A percentile compares a stretch with the other conserved stretches of the same genome.
Conservation (phyloP, 176 grass and related monocot species). For the Juncus effusus region DNA sequence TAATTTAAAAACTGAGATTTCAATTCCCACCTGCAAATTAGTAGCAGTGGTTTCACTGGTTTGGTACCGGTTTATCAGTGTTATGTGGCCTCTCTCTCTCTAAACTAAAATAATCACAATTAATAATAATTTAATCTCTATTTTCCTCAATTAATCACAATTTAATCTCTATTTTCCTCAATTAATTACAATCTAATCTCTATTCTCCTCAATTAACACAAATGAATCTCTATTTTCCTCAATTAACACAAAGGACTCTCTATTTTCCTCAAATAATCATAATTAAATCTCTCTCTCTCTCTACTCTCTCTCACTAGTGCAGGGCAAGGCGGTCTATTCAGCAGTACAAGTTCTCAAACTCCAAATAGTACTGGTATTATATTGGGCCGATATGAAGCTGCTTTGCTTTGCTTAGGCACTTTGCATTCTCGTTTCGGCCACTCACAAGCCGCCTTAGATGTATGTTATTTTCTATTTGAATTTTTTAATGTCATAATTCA, state of each 20-base stretch:
- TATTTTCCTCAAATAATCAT: neutral
- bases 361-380: constrained; percentile 52
- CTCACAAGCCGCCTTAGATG: constrained; percentile 90
- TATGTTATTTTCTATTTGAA: constrained; percentile 30
- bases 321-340: constrained; percentile 88
- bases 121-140: neutral
- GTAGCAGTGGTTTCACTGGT: too few relatives aligned
- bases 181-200: constrained; percentile 4
- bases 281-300: neutral
- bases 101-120: neutral
- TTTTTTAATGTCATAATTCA: too few relatives aligned
- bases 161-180: constrained; percentile 5
- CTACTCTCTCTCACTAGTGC: constrained; percentile 41
- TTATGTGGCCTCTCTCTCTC: too few relatives aligned
- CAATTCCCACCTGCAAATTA: too few relatives aligned
- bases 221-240: constrained; percentile 10
- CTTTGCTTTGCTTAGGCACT: constrained; percentile 84
- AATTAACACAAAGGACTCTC: neutral
- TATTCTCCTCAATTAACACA: neutral
- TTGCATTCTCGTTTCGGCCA: constrained; percentile 95
- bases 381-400: constrained; percentile 86
- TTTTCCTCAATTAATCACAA: neutral
- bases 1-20: too few relatives aligned
- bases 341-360: constrained; percentile 37
- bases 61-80: too few relatives aligned